Percentiles rank a stretch among this genome's conserved stretches.
phyloP scores from a whole-genome alignment of 2,329 filamentous ascomycete genomes.

The Cordyceps fumosorosea region DNA sequence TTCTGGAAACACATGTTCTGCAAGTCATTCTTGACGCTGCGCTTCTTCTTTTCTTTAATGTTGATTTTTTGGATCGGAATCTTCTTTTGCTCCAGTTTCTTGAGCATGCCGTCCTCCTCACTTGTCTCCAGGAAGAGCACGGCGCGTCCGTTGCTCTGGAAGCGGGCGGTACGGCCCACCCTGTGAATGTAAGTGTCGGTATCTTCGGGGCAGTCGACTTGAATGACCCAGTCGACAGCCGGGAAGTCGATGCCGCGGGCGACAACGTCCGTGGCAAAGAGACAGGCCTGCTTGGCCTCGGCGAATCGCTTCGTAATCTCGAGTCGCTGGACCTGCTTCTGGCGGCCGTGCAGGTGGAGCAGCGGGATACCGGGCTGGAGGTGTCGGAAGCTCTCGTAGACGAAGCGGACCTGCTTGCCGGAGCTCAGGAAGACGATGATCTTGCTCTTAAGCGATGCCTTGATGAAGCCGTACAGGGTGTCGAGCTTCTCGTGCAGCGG shows the following conservation, averaged over 20 bases:
- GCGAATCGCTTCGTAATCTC: constrained; percentile 85
- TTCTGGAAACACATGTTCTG: constrained; percentile 97
- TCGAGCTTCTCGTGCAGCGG: constrained; percentile 85
- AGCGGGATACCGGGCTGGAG: constrained; percentile 91
- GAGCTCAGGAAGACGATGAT: constrained; percentile 94
- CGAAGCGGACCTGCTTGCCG: constrained; percentile 92
- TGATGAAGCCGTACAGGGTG: constrained; percentile 87
- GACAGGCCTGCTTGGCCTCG: constrained; percentile 71
- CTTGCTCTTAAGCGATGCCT: constrained; percentile 84
- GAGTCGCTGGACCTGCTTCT: constrained; percentile 82
- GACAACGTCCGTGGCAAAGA: constrained; percentile 94
- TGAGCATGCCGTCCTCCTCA: constrained; percentile 88
- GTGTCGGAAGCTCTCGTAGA: constrained; percentile 87
- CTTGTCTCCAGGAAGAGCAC: constrained; percentile 88
- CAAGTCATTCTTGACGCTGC: constrained; percentile 74
- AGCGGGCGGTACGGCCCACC: constrained; percentile 89
- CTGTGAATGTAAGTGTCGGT: constrained; percentile 97
- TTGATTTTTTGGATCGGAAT: constrained; percentile 84
- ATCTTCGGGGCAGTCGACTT: constrained; percentile 94
- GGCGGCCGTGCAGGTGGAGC: constrained; percentile 85
- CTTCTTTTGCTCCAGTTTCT: constrained; percentile 78
- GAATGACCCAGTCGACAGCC: constrained; percentile 97
- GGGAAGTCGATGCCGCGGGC: constrained; percentile 94
- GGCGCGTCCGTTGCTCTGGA: constrained; percentile 78
- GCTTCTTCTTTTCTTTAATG: constrained; percentile 82